Evolutionary conservation across 2,329 filamentous ascomycete genomes (phyloP), one percentile per base, ranked within the genome.

Genomic region (Monosporascus sp.): DNA sequence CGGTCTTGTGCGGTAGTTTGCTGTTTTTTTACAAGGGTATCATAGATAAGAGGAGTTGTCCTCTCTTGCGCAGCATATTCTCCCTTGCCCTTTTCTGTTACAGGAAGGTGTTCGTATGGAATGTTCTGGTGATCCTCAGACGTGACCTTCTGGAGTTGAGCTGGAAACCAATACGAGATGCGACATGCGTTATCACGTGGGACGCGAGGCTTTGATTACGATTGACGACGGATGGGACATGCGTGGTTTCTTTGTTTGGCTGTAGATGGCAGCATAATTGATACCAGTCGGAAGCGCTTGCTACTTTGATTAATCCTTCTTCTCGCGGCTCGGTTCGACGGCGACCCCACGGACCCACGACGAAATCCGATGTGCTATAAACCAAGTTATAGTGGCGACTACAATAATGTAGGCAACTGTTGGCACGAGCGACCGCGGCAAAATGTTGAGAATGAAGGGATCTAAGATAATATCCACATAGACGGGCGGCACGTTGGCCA

Each of bases 381-480:
- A 70, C 69, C 70, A 77, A 3, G 74, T 74, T 38, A 67, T 58
- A 26, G 71, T 56, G n/a, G 84, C 82, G 51, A 96, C 78, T 3
- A 81, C 60, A 4, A 78, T 63, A 51, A 95, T 78, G 70, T 91
- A 96, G 37, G 72, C 74, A 14, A 82, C 82, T 2, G 88, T 93
- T 20, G 89, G 85, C 22, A 88, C 64, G 17, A 97, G 75, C 4
- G 91, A 96, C 50, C 77, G 78, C 14, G 94, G 94, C 50, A 97
- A 78, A 17, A 91, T 66, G 73, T 95, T 94, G 64, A 86, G 72
- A 41, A 95, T 56, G 66, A 87, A 97, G 0, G 91, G 91, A 69
- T 97, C 94, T 24, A 99, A 81, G 63, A 97, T 88, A 69, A 85
- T 71, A 62, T 99, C 93, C 50, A 87, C 87, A 51, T 84, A 75